Evolutionary conservation across 768 basidiomycete species (phyloP).

Genomic region (Crassisporium funariophilum): DNA sequence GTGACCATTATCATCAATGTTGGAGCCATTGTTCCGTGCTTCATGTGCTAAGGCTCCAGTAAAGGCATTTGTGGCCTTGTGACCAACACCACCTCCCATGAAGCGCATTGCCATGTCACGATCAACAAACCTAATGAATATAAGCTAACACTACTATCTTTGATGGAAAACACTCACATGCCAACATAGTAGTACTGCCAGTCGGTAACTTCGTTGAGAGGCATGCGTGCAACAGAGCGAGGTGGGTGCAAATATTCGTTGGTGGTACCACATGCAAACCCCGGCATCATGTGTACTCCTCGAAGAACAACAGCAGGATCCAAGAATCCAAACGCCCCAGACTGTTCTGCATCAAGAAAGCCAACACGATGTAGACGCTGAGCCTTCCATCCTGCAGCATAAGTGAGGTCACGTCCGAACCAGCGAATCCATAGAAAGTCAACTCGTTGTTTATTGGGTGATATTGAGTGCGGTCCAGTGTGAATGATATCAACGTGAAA

Average conservation of each 20-base stretch:
- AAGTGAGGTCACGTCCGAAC: background rate
- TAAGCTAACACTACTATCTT: background rate
- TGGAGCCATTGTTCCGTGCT: background rate
- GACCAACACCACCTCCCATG: background rate
- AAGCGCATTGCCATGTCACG: background rate
- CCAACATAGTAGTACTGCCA: background rate
- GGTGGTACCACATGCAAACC: background rate
- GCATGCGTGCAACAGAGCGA: background rate
- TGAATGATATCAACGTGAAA: background rate
- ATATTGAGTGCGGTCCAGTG: background rate
- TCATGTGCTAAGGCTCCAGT: background rate
- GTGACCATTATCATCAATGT: background rate
- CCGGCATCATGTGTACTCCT: constrained; percentile 12
- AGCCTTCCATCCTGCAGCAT: background rate
- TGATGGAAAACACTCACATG: background rate
- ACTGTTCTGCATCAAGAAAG: background rate
- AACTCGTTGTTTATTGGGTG: background rate
- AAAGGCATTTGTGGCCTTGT: background rate
- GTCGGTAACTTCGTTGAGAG: background rate
- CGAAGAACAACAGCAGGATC: background rate
- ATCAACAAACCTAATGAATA: background rate
- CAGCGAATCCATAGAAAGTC: background rate
- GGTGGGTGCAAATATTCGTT: background rate
- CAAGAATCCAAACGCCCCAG: background rate
- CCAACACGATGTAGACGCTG: background rate